These are phyloP conservation scores for Lyophyllum shimeji DNA, from an alignment of 768 basidiomycete genomes.

Conservation along the genomic window DNA sequence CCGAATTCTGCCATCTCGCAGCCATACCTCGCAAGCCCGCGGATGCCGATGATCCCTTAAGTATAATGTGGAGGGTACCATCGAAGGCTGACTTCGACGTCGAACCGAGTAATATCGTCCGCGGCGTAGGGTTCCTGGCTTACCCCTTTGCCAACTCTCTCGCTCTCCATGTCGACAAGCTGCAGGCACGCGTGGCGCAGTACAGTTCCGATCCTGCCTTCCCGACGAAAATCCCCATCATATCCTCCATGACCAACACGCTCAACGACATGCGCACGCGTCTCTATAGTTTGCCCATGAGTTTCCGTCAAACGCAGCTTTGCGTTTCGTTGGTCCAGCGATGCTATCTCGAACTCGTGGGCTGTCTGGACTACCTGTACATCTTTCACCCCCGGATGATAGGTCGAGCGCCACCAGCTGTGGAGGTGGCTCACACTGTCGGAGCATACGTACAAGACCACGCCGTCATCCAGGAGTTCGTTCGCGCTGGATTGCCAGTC, in stretches of 20 bases:
- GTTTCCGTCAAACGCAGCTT: not conserved
- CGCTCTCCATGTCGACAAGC: no score
- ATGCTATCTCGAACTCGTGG: not conserved
- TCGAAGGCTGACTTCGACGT: not conserved
- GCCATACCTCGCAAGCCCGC: not conserved
- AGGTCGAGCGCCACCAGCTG: not conserved
- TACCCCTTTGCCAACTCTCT: not conserved
- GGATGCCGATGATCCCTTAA: not conserved
- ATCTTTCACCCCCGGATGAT: not conserved
- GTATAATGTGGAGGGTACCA: not conserved
- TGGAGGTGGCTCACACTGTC: not conserved
- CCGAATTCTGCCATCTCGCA: not conserved
- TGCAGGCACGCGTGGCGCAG: not conserved
- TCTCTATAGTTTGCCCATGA: not conserved
- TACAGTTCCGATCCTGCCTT: not conserved
- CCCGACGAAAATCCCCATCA: not conserved
- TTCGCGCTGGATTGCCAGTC: slow-evolving; percentile 1
- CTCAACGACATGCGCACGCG: not conserved
- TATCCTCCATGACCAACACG: not conserved
- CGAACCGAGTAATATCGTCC: not conserved
- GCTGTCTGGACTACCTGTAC: not conserved
- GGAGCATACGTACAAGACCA: not conserved
- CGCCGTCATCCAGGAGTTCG: not conserved
- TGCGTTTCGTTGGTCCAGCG: not conserved
- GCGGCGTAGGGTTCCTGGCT: not conserved